Percentiles rank a stretch among this genome's conserved stretches.
phyloP scores from a whole-genome alignment of 306 rosid species.

The Rosa chinensis region DNA sequence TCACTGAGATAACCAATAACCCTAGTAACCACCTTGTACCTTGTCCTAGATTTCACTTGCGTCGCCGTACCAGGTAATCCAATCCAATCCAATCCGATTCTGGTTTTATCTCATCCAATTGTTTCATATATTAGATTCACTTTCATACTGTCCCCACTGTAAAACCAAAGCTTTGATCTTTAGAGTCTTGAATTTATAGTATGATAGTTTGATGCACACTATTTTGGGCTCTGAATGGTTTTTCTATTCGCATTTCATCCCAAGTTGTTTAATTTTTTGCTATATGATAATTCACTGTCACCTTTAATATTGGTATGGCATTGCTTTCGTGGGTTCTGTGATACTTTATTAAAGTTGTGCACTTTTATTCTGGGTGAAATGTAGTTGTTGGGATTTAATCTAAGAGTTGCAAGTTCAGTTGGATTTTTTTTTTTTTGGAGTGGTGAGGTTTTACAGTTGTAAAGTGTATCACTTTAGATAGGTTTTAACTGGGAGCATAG shows the following conservation, averaged over 20 bases:
- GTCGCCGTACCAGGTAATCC: not conserved
- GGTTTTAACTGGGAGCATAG: not conserved
- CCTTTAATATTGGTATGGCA: not conserved
- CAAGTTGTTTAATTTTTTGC: not conserved
- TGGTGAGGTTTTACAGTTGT: not conserved
- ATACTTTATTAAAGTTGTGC: not conserved
- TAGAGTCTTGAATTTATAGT: not conserved
- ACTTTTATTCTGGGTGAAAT: not conserved
- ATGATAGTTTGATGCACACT: not conserved
- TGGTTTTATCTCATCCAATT: not conserved
- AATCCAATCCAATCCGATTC: not conserved
- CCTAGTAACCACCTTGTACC: not conserved
- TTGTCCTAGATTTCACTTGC: not conserved
- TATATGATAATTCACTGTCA: not conserved
- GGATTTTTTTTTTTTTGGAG: too few species aligned
- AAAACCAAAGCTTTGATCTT: slow-evolving; percentile 6
- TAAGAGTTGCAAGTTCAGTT: not conserved
- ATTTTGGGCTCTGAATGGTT: not conserved
- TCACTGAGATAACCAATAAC: not conserved
- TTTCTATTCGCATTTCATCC: not conserved
- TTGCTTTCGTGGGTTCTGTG: not conserved
- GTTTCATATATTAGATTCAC: not conserved
- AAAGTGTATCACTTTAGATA: not conserved
- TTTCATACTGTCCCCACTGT: not conserved
- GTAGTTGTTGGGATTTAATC: not conserved